Base-by-base conservation (phyloP, 805 yeast genomes). In the Candida odintsovae region DNA sequence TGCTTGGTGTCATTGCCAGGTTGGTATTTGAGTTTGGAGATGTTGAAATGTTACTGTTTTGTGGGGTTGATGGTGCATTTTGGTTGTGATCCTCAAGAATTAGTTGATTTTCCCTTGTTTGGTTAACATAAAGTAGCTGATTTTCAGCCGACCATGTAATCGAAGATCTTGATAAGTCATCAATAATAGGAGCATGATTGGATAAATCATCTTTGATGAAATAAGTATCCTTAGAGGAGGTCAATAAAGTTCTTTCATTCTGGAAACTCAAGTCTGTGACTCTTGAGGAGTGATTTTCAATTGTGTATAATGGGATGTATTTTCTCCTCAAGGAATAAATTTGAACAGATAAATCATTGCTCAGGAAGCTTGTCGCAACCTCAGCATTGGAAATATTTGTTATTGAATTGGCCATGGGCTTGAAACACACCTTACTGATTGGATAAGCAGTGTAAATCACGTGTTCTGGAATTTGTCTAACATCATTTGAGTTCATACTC, bases 401-500 rank as follows among this genome's bases (percentile, higher is more conserved):
- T 26, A 62, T 53, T 26, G 68, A 52, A 42, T 61, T 58, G 25
- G 68, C 68, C 8, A 66, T 68, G 12, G 75, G 71, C 50, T 75
- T 67, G 90, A 96, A 89, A 25, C 82, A 64, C 0, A 83, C 90
- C 54, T 81, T 85, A 54, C 84, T 79, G 2, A 92, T 84, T 0
- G 96, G 86, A 15, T 84, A 84, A 9, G 94, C 82, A 1, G 95
- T 80, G 52, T 77, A 75, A 13, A 92, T 75, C 13, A 82, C 82
- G 53, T 77, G 76, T 29, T 87, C 92, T 0, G 97, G 96, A 3
- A 67, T 58, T 40, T 63, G 62, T 40, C 73, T 47, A 49, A 56
- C 18, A 45, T 58, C 74, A 33, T 61, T 67, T 1, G 67, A 54
- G 11, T 63, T 59, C 75, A 80, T 68, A 56, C 77, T 83, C 92